These are phyloP conservation scores for Hypoxylon sp. DNA, from an alignment of 2,329 filamentous ascomycete genomes.

Conservation along the genomic window DNA sequence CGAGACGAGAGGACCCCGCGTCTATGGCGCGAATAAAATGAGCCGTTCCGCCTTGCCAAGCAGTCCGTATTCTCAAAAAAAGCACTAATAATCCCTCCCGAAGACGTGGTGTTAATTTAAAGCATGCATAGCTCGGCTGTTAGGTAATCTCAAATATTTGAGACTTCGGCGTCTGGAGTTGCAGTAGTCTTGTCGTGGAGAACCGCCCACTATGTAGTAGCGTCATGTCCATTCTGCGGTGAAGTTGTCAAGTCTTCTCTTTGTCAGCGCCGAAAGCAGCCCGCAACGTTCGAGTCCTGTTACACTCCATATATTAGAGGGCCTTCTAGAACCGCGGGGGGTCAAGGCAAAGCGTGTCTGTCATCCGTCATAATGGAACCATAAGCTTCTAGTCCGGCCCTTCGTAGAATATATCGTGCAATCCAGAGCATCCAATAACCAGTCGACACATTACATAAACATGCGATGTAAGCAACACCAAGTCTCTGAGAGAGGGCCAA, in stretches of 20 bases:
- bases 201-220: slow-evolving; percentile 6
- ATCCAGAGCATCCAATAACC: slow-evolving; percentile 29
- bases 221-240: slow-evolving; percentile 19
- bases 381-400: slow-evolving; percentile 3
- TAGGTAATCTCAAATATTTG: slow-evolving; percentile 16
- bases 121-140: slow-evolving; percentile 11
- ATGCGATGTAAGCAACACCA: slow-evolving; percentile 28
- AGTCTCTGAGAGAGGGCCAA: slow-evolving; percentile 16
- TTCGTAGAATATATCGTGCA: slow-evolving; percentile 9
- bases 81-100: slow-evolving; percentile 1
- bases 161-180: slow-evolving; percentile 4
- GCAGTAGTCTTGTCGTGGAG: slow-evolving; percentile 3
- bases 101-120: slow-evolving; percentile 7
- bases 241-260: slow-evolving; percentile 2
- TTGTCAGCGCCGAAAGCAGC: slow-evolving; percentile 13
- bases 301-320: slow-evolving; percentile 7
- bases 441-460: slow-evolving; percentile 35
- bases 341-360: neutral
- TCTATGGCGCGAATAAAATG: slow-evolving; percentile 15
- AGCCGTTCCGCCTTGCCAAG: slow-evolving; percentile 26
- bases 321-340: slow-evolving; percentile 3
- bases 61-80: neutral
- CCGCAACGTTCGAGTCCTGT: slow-evolving; percentile 15
- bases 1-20: slow-evolving; percentile 3
- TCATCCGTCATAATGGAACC: slow-evolving; percentile 11